These are phyloP conservation scores for Chalaropsis thielavioides DNA, from an alignment of 2,329 filamentous ascomycete genomes.

Conservation along the genomic window DNA sequence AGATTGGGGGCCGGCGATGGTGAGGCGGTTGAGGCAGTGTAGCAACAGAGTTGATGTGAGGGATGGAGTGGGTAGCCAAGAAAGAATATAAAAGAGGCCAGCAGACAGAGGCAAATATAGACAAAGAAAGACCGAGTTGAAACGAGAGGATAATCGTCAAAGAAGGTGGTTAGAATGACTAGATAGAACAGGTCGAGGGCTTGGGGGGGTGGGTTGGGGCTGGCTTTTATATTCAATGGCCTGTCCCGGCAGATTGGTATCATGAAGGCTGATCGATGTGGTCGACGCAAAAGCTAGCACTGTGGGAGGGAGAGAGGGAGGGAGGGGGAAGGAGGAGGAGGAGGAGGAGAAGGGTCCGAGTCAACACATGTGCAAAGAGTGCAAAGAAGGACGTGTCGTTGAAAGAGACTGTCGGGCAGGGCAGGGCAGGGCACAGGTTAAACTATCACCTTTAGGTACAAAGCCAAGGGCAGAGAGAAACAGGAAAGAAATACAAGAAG, in stretches of 20 bases:
- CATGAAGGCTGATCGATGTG: slow-evolving; percentile 1
- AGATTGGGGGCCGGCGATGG: not conserved
- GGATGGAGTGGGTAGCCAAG: not conserved
- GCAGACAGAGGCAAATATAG: not conserved
- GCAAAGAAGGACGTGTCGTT: slow-evolving; percentile 2
- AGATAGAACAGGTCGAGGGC: not conserved
- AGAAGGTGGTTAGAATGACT: slow-evolving; percentile 3
- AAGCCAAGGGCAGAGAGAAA: not conserved
- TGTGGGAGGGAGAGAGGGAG: not conserved
- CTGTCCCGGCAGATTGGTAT: slow-evolving; percentile 14
- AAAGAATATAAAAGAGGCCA: not conserved
- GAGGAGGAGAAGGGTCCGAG: not conserved
- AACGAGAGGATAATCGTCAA: not conserved
- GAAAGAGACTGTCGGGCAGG: not conserved
- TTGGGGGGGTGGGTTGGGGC: not conserved
- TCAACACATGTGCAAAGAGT: slow-evolving; percentile 5
- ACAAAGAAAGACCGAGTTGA: not conserved
- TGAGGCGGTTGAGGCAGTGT: not conserved
- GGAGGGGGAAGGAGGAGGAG: not conserved
- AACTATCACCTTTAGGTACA: not conserved
- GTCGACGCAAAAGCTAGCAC: not conserved
- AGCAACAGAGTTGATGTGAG: too few relatives aligned
- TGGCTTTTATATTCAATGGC: slow-evolving; percentile 12
- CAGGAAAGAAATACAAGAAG: not conserved
- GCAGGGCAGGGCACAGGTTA: not conserved